Conservation (phyloP, 2,329 filamentous ascomycete genomes). For the Ascochyta fabae region DNA sequence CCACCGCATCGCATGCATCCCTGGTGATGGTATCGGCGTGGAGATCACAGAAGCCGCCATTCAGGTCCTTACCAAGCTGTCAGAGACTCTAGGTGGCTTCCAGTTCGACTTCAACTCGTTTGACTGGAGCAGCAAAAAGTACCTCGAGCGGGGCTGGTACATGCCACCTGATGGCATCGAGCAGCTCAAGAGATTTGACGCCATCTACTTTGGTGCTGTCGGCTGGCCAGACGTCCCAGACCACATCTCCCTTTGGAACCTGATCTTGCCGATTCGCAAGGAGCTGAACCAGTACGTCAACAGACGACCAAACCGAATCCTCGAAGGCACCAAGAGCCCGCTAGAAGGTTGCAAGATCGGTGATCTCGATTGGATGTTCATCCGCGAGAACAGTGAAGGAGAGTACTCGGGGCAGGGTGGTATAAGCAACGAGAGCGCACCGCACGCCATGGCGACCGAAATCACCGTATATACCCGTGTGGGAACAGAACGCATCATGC, state of each 20-base stretch:
- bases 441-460: slow-evolving; percentile 54
- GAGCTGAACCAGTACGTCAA: slow-evolving; percentile 74
- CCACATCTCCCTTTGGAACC: slow-evolving; percentile 70
- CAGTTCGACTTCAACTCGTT: slow-evolving; percentile 59
- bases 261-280: slow-evolving; percentile 71
- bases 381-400: slow-evolving; percentile 57
- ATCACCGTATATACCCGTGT: slow-evolving; percentile 56
- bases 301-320: slow-evolving; percentile 60
- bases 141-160: slow-evolving; percentile 60
- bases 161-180: slow-evolving; percentile 59
- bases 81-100: slow-evolving; percentile 54
- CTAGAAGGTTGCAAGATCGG: slow-evolving; percentile 45
- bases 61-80: slow-evolving; percentile 50
- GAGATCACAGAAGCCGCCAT: slow-evolving; percentile 40
- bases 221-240: slow-evolving; percentile 69
- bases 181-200: slow-evolving; percentile 59
- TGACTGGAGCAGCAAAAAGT: slow-evolving; percentile 58
- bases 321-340: slow-evolving; percentile 52
- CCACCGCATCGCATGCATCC: slow-evolving; percentile 42
- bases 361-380: slow-evolving; percentile 57
- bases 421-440: slow-evolving; percentile 50
- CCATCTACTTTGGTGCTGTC: slow-evolving; percentile 66
- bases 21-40: slow-evolving; percentile 44
- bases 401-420: slow-evolving; percentile 58
- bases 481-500: slow-evolving; percentile 56